A percentile compares a stretch with the other conserved stretches of the same genome.
Conservation (phyloP, 2,329 filamentous ascomycete genomes). For the Cladosporium sp. region DNA sequence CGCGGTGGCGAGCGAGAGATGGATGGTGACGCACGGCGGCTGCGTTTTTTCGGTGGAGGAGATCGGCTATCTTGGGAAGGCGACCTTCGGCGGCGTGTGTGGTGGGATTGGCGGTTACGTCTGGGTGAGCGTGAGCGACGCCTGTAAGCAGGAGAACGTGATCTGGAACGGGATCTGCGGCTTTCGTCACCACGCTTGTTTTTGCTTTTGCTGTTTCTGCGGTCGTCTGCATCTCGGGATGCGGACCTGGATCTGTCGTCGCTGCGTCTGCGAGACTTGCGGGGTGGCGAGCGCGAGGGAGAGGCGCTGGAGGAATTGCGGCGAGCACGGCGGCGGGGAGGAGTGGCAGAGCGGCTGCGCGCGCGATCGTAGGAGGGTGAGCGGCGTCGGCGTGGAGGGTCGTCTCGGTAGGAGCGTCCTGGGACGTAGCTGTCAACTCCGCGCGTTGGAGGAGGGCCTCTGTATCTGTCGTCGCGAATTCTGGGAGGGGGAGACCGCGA, state of each 20-base stretch:
- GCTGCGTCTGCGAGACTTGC: conserved; percentile 6
- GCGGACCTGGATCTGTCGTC: too few relatives aligned
- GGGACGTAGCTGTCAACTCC: conserved; percentile 57
- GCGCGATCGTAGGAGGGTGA: conserved; percentile 22
- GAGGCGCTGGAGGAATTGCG: conserved; percentile 8
- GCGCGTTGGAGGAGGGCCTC: conserved; percentile 42
- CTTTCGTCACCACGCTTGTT: conserved; percentile 11
- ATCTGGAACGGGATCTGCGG: conserved; percentile 15
- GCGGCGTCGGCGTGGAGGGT: conserved; percentile 32
- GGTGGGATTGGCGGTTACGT: conserved; percentile 8
- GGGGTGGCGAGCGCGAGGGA: conserved; percentile 6
- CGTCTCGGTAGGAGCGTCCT: conserved; percentile 35
- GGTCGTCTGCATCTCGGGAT: conserved; percentile 2
- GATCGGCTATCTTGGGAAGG: conserved; percentile 10
- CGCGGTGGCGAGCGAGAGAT: conserved; percentile 17
- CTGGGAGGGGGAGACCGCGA: conserved; percentile 51
- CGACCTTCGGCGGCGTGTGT: conserved; percentile 9
- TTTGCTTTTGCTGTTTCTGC: conserved; percentile 5
- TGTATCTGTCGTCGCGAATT: conserved; percentile 43
- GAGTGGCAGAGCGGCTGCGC: neutral
- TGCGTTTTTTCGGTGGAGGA: conserved; percentile 24
- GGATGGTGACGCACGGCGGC: conserved; percentile 16
- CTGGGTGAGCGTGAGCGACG: conserved; percentile 27
- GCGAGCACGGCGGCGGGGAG: conserved; percentile 5
- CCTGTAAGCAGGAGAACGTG: conserved; percentile 11